Base-by-base conservation (phyloP, 176 grass and related monocot species). In the Secale cereale region DNA sequence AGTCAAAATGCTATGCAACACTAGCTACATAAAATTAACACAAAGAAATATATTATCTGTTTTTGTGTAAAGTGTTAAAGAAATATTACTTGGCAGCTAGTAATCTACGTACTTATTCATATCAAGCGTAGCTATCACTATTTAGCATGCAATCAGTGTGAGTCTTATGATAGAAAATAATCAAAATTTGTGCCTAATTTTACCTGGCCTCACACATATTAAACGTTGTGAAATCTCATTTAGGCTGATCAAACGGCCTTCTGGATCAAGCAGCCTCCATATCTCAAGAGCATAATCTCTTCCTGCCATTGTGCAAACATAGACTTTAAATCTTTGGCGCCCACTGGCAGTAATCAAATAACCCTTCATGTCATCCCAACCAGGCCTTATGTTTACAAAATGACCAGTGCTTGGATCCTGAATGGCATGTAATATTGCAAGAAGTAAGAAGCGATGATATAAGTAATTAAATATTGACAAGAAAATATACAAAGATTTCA, bases 301-400 rank as follows among this genome's bases (percentile, higher is more conserved):
- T 84, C 87, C 91, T 10, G 91, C 87, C 91, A 92, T 92, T 77
- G 91, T 92, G 72, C 91, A 92, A 8, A 92, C 91, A 81, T 89
- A 92, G 20, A 92, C 87, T 81, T 92, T 87, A 84, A 92, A 92
- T 61, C 91, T 75, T 85, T 87, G 84, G 33, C 84, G 87, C 36
- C 87, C 91, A 59, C 89, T 87, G 8, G 87, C 81, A 57, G 76
- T 57, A 22, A 8, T 87, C 80, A 92, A 81, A 79, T 92, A 89
- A 76, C 87, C 87, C 59, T 87, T 89, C 75, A 89, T 81, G 73
- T 89, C 87, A 70, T 92, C 87, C 87, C 87, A 92, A 77, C 87
- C 91, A 73, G 87, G 86, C 52, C 81, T 94, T 83, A 90, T 83
- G 87, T 83, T 84, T 89, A 73, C 84, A 81, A 92, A 85, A 78